Evolutionary conservation across 352 stramenopile genomes (phyloP), one percentile per base, ranked within the genome.

Genomic region (Pythium scleroteichum): DNA sequence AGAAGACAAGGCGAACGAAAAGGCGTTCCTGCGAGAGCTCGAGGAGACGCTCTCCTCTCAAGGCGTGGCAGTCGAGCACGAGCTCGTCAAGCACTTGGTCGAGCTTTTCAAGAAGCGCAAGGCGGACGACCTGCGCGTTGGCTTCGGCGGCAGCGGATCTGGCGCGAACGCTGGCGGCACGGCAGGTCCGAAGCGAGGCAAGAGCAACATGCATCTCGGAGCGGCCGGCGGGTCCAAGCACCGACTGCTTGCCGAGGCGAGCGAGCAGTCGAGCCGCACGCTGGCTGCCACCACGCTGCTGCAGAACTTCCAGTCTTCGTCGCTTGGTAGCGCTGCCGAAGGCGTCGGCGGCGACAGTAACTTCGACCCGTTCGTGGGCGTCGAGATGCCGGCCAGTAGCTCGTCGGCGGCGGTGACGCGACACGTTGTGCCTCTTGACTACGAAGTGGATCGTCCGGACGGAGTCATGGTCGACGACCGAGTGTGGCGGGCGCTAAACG

Each of bases 81-180:
- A 97, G 19, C 47, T 88, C 2, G 35, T 92, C 49, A 90, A 89
- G 45, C 71, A 87, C 16, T 64, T 97, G 39, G 39, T 85, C 4
- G 82, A 92, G 24, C 64, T 96, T 1, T 97, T 84, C 55, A 82
- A 83, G 58, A 90, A 88, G 49, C 79, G 82, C 26, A 89, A 87
- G 19, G 53, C 50, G 0, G 84, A 94, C 26, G 81, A 87, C 39
- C 26, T 75, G 16, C 67, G 63, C 0, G 33, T 70, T n/a, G 55
- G 58, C 4, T 68, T 57, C 0, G 50, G 53, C 0, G 14, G 33
- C 3, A 29, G 12, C 19, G 49, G 16, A 46, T 35, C 20, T 56
- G 60, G 55, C 2, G 26, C 47, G 13, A 55, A 49, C 35, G 62
- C 17, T 56, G 60, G 33, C 56, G 50, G 46, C 3, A 33, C 4